Evolutionary conservation across 441 rosid genomes (phyloP).

Genomic region (Gossypium davidsonii): DNA sequence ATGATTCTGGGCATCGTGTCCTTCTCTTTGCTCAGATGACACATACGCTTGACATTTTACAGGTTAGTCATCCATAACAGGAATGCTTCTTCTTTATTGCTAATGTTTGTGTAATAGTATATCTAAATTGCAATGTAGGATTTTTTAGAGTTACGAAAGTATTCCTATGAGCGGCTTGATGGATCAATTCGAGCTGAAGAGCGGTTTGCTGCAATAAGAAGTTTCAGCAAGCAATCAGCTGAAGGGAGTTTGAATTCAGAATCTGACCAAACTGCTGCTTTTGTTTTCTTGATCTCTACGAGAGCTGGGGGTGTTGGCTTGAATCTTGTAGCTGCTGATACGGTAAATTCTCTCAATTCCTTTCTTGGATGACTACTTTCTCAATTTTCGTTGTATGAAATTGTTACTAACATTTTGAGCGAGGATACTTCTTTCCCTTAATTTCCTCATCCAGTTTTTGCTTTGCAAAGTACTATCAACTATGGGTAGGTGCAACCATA

Average conservation of each 20-base stretch:
- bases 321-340: constrained; percentile 89
- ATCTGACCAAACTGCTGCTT: constrained; percentile 38
- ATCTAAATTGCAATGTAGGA: constrained; percentile 39
- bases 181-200: constrained; percentile 94
- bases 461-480: background rate
- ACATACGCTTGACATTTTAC: constrained; percentile 81
- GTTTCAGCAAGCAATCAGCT: constrained; percentile 45
- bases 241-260: constrained; percentile 22
- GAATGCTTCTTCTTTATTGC: constrained; percentile 11
- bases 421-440: background rate
- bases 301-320: constrained; percentile 96
- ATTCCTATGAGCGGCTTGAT: constrained; percentile 91
- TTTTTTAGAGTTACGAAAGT: constrained; percentile 70
- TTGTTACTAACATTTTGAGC: background rate
- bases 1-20: constrained; percentile 65
- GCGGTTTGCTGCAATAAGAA: constrained; percentile 87
- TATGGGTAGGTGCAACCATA: background rate
- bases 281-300: constrained; percentile 84
- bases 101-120: constrained; percentile 3
- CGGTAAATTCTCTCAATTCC: constrained; percentile 37
- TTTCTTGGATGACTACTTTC: background rate
- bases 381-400: background rate
- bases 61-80: constrained; percentile 35
- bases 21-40: constrained; percentile 96
- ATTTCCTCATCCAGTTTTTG: background rate